Percentiles rank a stretch among this genome's conserved stretches.
Conservation (phyloP, 2,329 filamentous ascomycete species). For the Ascochyta pisi region DNA sequence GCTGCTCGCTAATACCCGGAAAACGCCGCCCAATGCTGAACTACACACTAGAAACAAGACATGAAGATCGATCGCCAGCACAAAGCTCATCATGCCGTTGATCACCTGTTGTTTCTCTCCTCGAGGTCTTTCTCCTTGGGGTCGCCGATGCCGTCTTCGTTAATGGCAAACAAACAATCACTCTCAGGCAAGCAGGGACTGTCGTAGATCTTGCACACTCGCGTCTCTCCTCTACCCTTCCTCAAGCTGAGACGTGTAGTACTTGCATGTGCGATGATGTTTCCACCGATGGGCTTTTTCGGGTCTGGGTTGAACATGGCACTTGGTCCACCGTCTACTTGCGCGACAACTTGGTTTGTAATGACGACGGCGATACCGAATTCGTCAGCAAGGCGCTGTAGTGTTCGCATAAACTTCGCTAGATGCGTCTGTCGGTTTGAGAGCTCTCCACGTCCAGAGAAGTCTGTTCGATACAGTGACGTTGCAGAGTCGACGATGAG, state of each 20-base stretch:
- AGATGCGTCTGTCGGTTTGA: constrained; percentile 91
- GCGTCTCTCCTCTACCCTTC: constrained; percentile 92
- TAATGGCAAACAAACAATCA: constrained; percentile 95
- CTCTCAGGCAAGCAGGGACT: constrained; percentile 96
- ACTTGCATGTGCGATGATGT: constrained; percentile 97
- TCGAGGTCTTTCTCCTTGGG: constrained; percentile 95
- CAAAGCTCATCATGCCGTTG: not conserved
- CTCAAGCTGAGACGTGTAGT: constrained; percentile 94
- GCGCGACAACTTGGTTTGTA: constrained; percentile 97
- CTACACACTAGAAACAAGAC: not conserved
- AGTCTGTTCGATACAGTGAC: constrained; percentile 93
- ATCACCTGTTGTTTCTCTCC: constrained; percentile 57
- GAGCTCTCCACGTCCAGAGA: constrained; percentile 93
- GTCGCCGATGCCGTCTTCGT: constrained; percentile 95
- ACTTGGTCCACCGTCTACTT: constrained; percentile 94
- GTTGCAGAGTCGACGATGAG: constrained; percentile 97
- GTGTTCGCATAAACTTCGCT: constrained; percentile 85
- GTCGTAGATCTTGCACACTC: constrained; percentile 99
- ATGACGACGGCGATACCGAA: constrained; percentile 99
- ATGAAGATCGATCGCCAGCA: not conserved
- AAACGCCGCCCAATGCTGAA: constrained; percentile 27
- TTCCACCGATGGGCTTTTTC: constrained; percentile 98
- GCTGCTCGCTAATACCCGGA: constrained; percentile 7
- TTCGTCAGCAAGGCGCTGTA: constrained; percentile 77
- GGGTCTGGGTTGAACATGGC: constrained; percentile 99